Evolutionary conservation across 2,329 filamentous ascomycete species (phyloP).

Genomic region (Lachnellula arida): DNA sequence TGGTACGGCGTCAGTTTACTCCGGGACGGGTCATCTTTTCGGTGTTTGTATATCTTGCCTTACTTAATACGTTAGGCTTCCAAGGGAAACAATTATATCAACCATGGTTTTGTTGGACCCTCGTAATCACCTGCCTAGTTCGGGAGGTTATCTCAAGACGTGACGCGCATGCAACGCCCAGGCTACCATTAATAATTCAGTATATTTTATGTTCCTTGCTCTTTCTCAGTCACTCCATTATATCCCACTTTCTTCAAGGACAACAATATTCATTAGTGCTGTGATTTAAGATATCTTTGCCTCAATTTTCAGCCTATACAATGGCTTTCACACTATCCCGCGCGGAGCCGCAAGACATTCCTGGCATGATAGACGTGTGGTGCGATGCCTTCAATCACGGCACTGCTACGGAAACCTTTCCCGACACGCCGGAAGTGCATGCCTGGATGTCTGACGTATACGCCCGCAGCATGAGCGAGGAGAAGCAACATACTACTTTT

Average conservation of each 20-base stretch:
- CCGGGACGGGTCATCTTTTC: too few species aligned
- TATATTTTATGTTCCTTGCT: neutral
- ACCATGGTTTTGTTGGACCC: too few species aligned
- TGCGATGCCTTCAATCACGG: neutral
- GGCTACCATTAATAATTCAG: neutral
- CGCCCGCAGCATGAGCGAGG: neutral
- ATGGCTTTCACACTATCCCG: slow-evolving; percentile 2
- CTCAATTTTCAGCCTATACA: neutral
- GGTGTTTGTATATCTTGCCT: too few species aligned
- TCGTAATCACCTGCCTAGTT: neutral
- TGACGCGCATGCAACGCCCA: neutral
- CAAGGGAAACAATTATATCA: too few species aligned
- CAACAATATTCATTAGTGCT: too few species aligned
- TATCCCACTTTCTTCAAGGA: too few species aligned
- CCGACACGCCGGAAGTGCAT: slow-evolving; percentile 3
- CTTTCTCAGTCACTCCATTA: too few species aligned
- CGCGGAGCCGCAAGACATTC: slow-evolving; percentile 3
- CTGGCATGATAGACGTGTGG: slow-evolving; percentile 9
- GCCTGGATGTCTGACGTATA: neutral
- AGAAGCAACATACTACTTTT: neutral
- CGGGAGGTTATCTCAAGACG: neutral
- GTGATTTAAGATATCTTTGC: neutral
- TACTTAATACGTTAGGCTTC: too few species aligned
- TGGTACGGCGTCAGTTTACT: too few species aligned
- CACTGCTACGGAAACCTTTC: neutral